Evolutionary conservation across 192 early-diverging fungal genomes (phyloP).

Genomic region (Bifiguratus adelaidae): DNA sequence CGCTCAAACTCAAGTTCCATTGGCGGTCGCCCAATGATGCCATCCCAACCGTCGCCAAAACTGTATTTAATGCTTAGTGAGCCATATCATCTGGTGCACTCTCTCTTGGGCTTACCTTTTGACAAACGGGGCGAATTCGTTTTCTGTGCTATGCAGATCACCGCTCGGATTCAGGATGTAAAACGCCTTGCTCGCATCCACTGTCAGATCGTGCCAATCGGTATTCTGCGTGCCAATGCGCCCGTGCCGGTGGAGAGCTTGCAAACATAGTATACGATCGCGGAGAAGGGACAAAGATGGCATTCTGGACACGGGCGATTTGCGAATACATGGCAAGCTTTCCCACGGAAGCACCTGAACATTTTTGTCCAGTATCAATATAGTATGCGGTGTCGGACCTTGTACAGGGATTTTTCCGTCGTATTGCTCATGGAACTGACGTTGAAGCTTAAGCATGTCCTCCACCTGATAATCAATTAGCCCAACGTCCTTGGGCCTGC

Average conservation of each 20-base stretch:
- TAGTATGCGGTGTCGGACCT: conserved; percentile 37
- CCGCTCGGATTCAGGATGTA: conserved; percentile 90
- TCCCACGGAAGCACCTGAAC: conserved; percentile 87
- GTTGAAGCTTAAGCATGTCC: conserved; percentile 6
- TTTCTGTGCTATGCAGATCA: conserved; percentile 76
- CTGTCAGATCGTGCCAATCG: conserved; percentile 24
- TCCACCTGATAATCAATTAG: conserved; percentile 6
- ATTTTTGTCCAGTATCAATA: conserved; percentile 82
- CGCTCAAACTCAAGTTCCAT: conserved; percentile 48
- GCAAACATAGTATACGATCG: conserved; percentile 35
- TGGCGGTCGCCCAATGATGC: conserved; percentile 57
- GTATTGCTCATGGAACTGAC: neutral
- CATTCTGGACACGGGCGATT: conserved; percentile 64
- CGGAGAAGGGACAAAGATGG: conserved; percentile 66
- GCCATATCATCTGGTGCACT: neutral
- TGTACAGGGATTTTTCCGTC: too few relatives aligned
- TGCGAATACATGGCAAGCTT: conserved; percentile 61
- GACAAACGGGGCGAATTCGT: conserved; percentile 52
- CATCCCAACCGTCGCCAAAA: conserved; percentile 47
- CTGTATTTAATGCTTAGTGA: neutral
- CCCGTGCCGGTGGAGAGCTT: neutral
- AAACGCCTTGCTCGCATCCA: conserved; percentile 38
- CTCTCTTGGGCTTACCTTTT: conserved; percentile 12
- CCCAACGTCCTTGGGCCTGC: too few relatives aligned
- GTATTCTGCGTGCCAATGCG: neutral